Base-by-base conservation (phyloP, 305 asterid genomes). In the Fraxinus dipetala region DNA sequence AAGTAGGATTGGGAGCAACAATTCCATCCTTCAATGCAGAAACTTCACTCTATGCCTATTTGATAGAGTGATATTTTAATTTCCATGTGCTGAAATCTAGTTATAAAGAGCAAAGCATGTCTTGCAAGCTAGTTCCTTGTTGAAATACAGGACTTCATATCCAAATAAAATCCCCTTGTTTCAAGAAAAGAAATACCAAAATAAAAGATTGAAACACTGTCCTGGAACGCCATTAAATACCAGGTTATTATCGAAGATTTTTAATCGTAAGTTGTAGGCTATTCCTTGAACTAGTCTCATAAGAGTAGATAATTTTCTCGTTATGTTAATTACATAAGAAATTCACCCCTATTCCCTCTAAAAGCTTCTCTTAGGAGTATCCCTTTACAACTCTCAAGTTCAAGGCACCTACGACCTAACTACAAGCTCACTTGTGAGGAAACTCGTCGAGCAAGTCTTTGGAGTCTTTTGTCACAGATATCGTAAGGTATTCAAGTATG, bases 1-100 rank as follows among this genome's bases (percentile, higher is more conserved):
- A 48, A 48, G 59, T 48, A 48, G 59, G 59, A 48, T 48, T 48
- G 20, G 20, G 59, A 48, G 59, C 84, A 84, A 1, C 63, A 13
- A 45, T 74, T 82, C 90, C 92, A 3, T 5, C 67, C 0, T 63
- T 30, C 80, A 85, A 92, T 2, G 82, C 85, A 5, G 94, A 94
- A 76, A 86, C 88, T 20, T 87, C 86, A 34, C 89, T 90, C 70
- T 85, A 86, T 35, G 90, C 90, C 76, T 92, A 86, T 18, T 88
- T 93, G 34, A 31, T 88, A 43, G 13, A 14, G 6, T 43, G n/a
- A 11, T 2, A 43, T 22, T 10, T 51, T 51, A 51, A 51, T 51
- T 51, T 51, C 61, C 61, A 16, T 51, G 61, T 16, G 61, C 61
- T 51, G n/a, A 16, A 16, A 51, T 51, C 8, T 51, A 16, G 59